Conservation (phyloP, 75 land plant species). For the Sequoiadendron giganteum region DNA sequence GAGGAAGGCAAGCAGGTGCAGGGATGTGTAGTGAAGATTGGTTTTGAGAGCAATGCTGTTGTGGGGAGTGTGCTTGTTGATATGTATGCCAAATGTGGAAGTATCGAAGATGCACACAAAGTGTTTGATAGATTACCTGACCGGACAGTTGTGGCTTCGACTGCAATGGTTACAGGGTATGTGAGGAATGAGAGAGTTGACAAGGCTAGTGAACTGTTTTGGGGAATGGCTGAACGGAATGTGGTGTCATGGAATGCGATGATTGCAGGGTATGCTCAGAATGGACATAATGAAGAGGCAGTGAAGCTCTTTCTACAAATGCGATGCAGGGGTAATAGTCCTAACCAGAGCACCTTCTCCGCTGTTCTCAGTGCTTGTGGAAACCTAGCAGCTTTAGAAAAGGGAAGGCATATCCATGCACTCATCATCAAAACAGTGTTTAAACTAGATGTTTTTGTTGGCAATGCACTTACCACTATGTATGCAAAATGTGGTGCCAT, state of each 20-base stretch:
- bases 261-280: slow-evolving; percentile 50
- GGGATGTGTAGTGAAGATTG: slow-evolving; percentile 25
- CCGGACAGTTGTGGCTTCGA: slow-evolving; percentile 25
- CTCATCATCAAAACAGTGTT: slow-evolving; percentile 19
- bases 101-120: slow-evolving; percentile 15
- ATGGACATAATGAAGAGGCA: slow-evolving; percentile 45
- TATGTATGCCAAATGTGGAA: slow-evolving; percentile 43
- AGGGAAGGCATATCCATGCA: slow-evolving; percentile 53
- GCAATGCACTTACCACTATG: slow-evolving; percentile 3
- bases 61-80: slow-evolving; percentile 38
- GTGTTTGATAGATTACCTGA: slow-evolving; percentile 21
- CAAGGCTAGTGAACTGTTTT: slow-evolving; percentile 12
- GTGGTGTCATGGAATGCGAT: slow-evolving; percentile 37
- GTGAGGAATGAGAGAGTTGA: slow-evolving; percentile 11
- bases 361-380: slow-evolving; percentile 63
- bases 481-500: slow-evolving; percentile 17
- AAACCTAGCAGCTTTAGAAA: slow-evolving; percentile 23
- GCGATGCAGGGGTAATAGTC: slow-evolving; percentile 25
- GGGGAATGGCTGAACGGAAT: background rate
- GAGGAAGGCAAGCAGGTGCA: slow-evolving; percentile 23
- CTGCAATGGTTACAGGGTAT: slow-evolving; percentile 11
- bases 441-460: slow-evolving; percentile 1
- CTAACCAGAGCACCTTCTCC: slow-evolving; percentile 47
- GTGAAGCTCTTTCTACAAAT: slow-evolving; percentile 31
- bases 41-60: slow-evolving; percentile 19